phyloP scores from a whole-genome alignment of 2,329 filamentous ascomycete species.

The Hypoxylon sp. region DNA sequence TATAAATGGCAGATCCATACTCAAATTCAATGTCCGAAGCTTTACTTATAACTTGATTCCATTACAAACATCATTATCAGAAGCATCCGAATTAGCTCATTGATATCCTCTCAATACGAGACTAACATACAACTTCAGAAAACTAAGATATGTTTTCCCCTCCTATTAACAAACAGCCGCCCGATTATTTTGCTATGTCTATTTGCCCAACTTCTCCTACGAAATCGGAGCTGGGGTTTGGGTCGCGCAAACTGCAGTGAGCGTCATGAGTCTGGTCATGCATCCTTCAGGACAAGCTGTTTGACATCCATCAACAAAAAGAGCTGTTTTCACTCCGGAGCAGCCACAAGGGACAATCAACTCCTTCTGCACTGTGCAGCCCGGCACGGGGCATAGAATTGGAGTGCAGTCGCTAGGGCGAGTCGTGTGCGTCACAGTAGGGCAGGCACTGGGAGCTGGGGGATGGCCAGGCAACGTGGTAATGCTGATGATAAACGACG shows the following conservation, averaged over 20 bases:
- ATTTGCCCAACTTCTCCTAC: slow-evolving; percentile 1
- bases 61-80: slow-evolving; percentile 18
- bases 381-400: slow-evolving; percentile 57
- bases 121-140: slow-evolving; percentile 18
- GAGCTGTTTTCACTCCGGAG: slow-evolving; percentile 52
- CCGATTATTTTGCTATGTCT: neutral
- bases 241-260: slow-evolving; percentile 49
- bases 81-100: slow-evolving; percentile 11
- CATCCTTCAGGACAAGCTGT: slow-evolving; percentile 55
- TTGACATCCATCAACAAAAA: slow-evolving; percentile 56
- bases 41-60: slow-evolving; percentile 1
- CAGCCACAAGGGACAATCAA: slow-evolving; percentile 57
- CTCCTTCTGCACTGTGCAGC: slow-evolving; percentile 52
- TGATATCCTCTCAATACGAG: slow-evolving; percentile 7
- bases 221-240: slow-evolving; percentile 18
- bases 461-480: slow-evolving; percentile 46
- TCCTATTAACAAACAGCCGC: neutral
- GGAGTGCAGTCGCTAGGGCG: slow-evolving; percentile 54
- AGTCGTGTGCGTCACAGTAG: slow-evolving; percentile 56
- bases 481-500: slow-evolving; percentile 49
- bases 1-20: neutral
- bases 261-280: slow-evolving; percentile 53
- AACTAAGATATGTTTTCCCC: slow-evolving; percentile 5
- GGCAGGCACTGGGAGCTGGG: slow-evolving; percentile 49
- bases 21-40: neutral